Conservation (phyloP, 2,329 filamentous ascomycete species). For the Colletotrichum kahawae region DNA sequence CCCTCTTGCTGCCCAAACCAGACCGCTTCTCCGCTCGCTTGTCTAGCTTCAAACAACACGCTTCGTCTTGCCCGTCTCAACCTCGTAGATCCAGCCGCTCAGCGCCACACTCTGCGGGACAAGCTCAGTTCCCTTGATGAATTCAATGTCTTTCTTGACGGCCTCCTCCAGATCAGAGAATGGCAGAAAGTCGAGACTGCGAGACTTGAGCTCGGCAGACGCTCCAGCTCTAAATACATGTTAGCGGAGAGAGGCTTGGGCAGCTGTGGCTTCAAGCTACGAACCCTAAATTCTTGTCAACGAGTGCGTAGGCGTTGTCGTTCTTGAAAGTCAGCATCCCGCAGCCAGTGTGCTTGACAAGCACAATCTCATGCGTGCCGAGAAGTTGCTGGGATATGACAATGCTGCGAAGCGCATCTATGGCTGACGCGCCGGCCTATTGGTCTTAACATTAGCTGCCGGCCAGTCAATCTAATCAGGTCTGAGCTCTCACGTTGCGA, state of each 20-base stretch:
- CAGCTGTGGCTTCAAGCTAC: conserved; percentile 26
- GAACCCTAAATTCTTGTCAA: conserved; percentile 60
- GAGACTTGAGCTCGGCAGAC: conserved; percentile 25
- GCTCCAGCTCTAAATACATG: conserved; percentile 17
- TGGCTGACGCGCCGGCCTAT: conserved; percentile 65
- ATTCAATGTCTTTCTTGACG: conserved; percentile 69
- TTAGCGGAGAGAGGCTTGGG: neutral
- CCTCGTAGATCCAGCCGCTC: conserved; percentile 80
- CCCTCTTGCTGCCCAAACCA: neutral
- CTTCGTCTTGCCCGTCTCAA: conserved; percentile 67
- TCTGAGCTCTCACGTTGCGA: conserved; percentile 56
- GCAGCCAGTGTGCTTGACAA: conserved; percentile 78
- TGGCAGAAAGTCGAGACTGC: conserved; percentile 64
- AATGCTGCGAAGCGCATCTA: conserved; percentile 75
- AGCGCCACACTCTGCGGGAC: conserved; percentile 65
- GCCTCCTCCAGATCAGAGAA: conserved; percentile 69
- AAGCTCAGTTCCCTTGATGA: conserved; percentile 63
- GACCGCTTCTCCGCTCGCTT: neutral
- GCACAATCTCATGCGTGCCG: conserved; percentile 74
- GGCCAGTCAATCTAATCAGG: neutral
- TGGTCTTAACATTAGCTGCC: neutral
- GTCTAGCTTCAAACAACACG: conserved; percentile 30
- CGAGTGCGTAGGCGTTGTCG: conserved; percentile 53
- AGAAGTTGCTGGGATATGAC: conserved; percentile 82
- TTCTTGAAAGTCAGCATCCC: conserved; percentile 76